phyloP scores from a whole-genome alignment of 1,284 basidiomycete genomes.

The Fistulina hepatica region DNA sequence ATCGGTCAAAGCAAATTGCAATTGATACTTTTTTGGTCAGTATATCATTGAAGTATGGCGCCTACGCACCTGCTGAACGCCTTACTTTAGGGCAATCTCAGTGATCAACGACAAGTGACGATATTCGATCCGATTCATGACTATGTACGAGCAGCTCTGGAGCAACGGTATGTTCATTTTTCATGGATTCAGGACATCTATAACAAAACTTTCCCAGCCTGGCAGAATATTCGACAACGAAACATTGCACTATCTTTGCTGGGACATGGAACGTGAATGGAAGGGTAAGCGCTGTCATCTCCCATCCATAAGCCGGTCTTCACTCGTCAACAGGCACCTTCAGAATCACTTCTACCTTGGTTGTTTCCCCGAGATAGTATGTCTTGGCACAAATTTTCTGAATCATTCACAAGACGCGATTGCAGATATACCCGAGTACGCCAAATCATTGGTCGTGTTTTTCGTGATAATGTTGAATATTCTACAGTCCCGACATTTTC shows the following conservation, averaged over 20 bases:
- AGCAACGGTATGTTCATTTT: constrained; percentile 39
- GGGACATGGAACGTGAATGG: constrained; percentile 98
- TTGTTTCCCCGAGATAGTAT: constrained; percentile 72
- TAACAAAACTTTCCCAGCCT: constrained; percentile 33
- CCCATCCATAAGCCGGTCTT: constrained; percentile 8
- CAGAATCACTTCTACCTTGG: constrained; percentile 84
- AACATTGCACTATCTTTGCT: constrained; percentile 64
- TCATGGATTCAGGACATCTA: constrained; percentile 6
- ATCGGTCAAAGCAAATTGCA: constrained; percentile 87
- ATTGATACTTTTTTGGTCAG: constrained; percentile 91
- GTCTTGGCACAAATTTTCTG: constrained; percentile 18
- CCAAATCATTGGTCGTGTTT: no score
- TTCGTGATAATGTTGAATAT: no score
- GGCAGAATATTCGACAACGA: constrained; percentile 78
- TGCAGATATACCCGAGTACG: constrained; percentile 51
- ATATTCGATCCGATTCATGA: constrained; percentile 95
- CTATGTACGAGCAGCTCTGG: constrained; percentile 61
- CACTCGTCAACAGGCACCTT: constrained; percentile 42
- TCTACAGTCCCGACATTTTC: constrained; percentile 74
- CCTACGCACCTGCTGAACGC: constrained; percentile 1
- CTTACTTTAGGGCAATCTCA: constrained; percentile 72
- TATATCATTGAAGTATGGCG: neutral
- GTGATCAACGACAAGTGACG: constrained; percentile 75
- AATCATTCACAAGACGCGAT: constrained; percentile 9
- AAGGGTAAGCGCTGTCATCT: constrained; percentile 36